phyloP scores from a whole-genome alignment of 2,329 filamentous ascomycete genomes.

The Fusarium vanettenii region DNA sequence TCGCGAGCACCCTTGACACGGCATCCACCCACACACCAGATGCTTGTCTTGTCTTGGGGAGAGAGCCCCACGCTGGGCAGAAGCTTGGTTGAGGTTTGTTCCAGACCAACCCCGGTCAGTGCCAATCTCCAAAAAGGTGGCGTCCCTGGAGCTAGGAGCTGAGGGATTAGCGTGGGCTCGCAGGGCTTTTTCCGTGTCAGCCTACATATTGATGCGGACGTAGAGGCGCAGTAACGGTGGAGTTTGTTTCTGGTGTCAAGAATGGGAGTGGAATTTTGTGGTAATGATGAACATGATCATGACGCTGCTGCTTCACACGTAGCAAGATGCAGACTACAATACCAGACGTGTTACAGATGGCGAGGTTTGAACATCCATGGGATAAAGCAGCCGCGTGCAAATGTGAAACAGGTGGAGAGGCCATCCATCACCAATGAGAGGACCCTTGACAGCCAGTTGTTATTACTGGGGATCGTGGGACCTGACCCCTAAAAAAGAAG shows the following conservation, averaged over 20 bases:
- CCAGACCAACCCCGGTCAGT: conserved; percentile 33
- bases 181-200: conserved; percentile 27
- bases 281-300: background rate
- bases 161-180: conserved; percentile 18
- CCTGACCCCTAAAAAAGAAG: conserved; percentile 20
- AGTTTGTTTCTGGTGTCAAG: background rate
- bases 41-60: background rate
- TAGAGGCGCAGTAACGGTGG: background rate
- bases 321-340: background rate
- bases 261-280: background rate
- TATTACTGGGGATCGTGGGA: conserved; percentile 23
- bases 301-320: background rate
- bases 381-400: conserved; percentile 16
- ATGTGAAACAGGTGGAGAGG: conserved; percentile 36
- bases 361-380: conserved; percentile 6
- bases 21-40: background rate
- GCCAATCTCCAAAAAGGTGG: conserved; percentile 28
- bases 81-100: conserved; percentile 41
- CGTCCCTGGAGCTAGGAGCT: conserved; percentile 19
- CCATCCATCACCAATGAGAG: conserved; percentile 25
- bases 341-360: conserved; percentile 21
- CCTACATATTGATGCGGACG: background rate
- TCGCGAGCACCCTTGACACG: conserved; percentile 16
- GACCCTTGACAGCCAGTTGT: conserved; percentile 10
- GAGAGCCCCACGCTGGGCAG: conserved; percentile 34